Base-by-base conservation (phyloP, 164 flowering plant species). In the Stephania japonica region DNA sequence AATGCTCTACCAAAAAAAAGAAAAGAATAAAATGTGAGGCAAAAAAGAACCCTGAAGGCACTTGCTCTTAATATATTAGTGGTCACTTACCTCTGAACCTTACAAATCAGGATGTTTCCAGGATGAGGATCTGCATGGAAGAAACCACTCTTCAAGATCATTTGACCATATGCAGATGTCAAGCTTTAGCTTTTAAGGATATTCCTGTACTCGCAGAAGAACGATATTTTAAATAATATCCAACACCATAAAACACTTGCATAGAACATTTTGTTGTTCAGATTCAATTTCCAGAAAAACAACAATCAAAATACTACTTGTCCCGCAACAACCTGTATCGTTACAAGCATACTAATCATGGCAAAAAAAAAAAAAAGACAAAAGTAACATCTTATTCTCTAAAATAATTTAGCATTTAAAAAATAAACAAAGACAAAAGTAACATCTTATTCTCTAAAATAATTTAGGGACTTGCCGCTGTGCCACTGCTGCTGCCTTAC, bases 81-180 rank as follows among this genome's bases (percentile, higher is more conserved):
- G 38, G 18, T 32, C 47, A 84, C 88, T 84, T 85, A 82, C 97
- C 97, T 92, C 88, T 78, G 97, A 91, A 71, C 91, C 91, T 85
- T 88, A 83, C 97, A 92, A 23, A 94, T 90, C 73, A 92, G 76
- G 69, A 94, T 92, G 80, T 94, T 94, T 82, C 99, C 97, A 65
- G 99, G 99, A 85, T 92, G 99, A 32, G 99, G 99, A 82, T 94
- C 99, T 67, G 99, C 99, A 81, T 94, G 99, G 84, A 94, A 94
- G 86, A 87, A 94, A 61, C 99, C 99, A 85, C 90, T 88, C 88
- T 86, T 92, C 87, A 94, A 81, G 77, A 94, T 94, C 99, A 94
- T 94, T 82, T 94, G 95, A 41, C 99, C 97, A 84, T 94, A 94
- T 73, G 97, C 95, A 72, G 81, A 77, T 4, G 97, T 82, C 86